Conservation (phyloP, 208 protist species). For the Balamuthia mandrillaris region DNA sequence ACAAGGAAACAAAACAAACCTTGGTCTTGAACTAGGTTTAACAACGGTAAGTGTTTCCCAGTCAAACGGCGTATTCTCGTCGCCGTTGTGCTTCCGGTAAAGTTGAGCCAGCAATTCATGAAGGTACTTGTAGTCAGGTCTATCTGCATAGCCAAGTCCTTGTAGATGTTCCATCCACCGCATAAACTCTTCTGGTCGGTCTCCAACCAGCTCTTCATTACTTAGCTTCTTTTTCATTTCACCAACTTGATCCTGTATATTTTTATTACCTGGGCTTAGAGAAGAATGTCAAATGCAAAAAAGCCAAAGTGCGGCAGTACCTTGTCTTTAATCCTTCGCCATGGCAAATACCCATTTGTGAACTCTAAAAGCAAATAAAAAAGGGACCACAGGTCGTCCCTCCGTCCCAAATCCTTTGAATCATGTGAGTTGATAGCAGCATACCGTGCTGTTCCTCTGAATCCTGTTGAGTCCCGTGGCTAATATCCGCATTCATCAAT, state of each 20-base stretch:
- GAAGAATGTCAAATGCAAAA: too few species aligned
- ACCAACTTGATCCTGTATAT: slow-evolving; percentile 91
- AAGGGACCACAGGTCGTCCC: slow-evolving; percentile 95
- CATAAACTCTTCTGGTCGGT: slow-evolving; percentile 85
- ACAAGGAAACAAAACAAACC: too few species aligned
- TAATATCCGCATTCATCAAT: too few species aligned
- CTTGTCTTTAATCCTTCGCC: slow-evolving; percentile 88
- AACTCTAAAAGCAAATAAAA: slow-evolving; percentile 96
- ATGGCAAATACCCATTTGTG: slow-evolving; percentile 88
- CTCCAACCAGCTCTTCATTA: slow-evolving; percentile 81
- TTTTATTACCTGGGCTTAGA: too few species aligned
- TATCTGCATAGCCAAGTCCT: slow-evolving; percentile 83
- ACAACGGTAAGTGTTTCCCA: slow-evolving; percentile 25
- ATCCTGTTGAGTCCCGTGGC: slow-evolving; percentile 50
- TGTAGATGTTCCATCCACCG: slow-evolving; percentile 79
- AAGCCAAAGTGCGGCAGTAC: too few species aligned
- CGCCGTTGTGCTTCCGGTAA: background rate
- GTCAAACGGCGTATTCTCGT: slow-evolving; percentile 24
- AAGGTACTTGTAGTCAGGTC: slow-evolving; percentile 88
- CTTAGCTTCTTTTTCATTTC: slow-evolving; percentile 88
- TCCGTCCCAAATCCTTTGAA: slow-evolving; percentile 83
- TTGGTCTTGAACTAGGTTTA: slow-evolving; percentile 27
- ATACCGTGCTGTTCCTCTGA: slow-evolving; percentile 92
- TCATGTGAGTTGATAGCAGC: slow-evolving; percentile 91
- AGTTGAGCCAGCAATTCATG: slow-evolving; percentile 90